Conservation (phyloP, 306 rosid species). For the Crataegus laevigata region DNA sequence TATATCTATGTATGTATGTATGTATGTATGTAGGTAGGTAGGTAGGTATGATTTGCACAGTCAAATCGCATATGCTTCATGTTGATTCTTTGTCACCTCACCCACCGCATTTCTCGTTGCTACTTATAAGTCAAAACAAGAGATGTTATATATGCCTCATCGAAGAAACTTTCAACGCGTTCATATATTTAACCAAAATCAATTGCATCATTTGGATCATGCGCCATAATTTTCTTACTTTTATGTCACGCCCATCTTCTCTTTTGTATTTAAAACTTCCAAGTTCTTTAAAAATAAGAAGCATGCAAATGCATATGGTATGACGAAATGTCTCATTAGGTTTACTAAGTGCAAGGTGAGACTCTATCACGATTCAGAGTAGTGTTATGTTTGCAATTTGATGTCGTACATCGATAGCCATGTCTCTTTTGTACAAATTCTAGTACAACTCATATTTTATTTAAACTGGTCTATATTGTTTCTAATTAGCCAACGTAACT, state of each 20-base stretch:
- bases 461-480: no score
- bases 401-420: neutral
- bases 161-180: neutral
- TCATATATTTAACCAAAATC: neutral
- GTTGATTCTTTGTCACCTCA: neutral
- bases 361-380: no score
- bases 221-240: neutral
- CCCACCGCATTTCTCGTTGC: neutral
- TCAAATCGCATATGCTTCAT: neutral
- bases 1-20: no score
- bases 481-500: no score
- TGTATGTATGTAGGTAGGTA: rapidly evolving
- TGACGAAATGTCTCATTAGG: neutral
- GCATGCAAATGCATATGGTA: neutral
- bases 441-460: neutral
- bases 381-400: no score
- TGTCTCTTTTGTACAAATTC: neutral
- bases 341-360: no score
- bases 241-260: neutral
- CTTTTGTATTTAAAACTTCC: neutral
- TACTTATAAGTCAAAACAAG: neutral
- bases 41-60: neutral
- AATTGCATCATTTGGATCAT: neutral
- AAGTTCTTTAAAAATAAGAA: neutral
- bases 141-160: neutral